Base-by-base conservation (phyloP, 1,139 yeast species). In the Nematodospora anomalae region DNA sequence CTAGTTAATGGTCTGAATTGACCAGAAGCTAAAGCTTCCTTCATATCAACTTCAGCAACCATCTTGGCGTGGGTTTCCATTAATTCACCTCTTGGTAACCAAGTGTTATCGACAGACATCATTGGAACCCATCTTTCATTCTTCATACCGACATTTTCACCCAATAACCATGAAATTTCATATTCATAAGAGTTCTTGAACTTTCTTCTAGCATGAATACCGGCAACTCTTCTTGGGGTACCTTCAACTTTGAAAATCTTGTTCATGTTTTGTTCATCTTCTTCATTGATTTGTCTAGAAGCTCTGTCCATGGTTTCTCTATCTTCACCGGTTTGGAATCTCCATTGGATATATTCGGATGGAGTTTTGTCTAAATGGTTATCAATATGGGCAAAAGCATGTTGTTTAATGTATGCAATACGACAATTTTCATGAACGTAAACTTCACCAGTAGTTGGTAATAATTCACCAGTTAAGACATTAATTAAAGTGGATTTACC, bases 261-360 rank as follows among this genome's bases (percentile, higher is more conserved):
- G 92, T 90, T 89, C 98, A 92, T 92, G 67, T 95, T 87, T 72
- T 83, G 81, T 79, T 90, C 97, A 76, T 92, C 98, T 59, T 79
- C 77, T 76, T 92, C 98, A 67, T 86, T 89, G 68, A 92, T 88
- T 74, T 85, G 94, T 82, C 98, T 88, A 71, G 95, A 88, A 69
- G 98, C 98, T 80, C 97, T 88, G 80, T 92, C 98, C 97, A 92
- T 92, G 74, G 98, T 92, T 80, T 92, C 98, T 80, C 98, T 88
- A 75, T 92, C 98, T 79, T 92, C 98, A 88, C 98, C 98, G 67
- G 98, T 92, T 80, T 92, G 98, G 97, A 90, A 92, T 83, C 98
- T 90, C 98, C 98, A 92, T 80, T 92, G 98, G 58, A 92, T 92
- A 78, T 92, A 92, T 79, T 92, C 98, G 63, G 97, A 89, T 65